These are phyloP conservation scores for Candida tetrigidarum DNA, from an alignment of 1,139 yeast species.

Conservation along the genomic window DNA sequence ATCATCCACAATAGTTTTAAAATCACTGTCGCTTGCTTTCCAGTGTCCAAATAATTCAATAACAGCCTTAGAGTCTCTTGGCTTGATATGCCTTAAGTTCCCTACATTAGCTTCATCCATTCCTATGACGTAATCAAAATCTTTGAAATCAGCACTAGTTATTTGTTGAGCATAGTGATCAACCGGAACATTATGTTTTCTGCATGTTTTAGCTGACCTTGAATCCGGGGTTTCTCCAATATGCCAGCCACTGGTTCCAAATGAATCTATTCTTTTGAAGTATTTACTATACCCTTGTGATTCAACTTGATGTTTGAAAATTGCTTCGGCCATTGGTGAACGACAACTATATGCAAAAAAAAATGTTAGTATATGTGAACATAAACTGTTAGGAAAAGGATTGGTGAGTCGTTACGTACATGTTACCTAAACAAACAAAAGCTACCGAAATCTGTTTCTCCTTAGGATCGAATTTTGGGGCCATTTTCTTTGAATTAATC, in stretches of 20 bases:
- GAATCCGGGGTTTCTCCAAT: conserved; percentile 81
- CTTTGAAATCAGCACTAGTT: conserved; percentile 54
- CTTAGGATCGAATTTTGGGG: conserved; percentile 23
- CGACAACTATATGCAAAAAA: conserved; percentile 61
- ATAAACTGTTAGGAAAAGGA: no score
- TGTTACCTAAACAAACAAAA: conserved; percentile 91
- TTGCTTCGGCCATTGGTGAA: conserved; percentile 98
- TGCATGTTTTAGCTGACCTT: conserved; percentile 72
- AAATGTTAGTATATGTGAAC: conserved; percentile 18
- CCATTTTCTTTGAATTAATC: no score
- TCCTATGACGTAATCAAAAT: conserved; percentile 82
- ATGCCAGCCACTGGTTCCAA: conserved; percentile 89
- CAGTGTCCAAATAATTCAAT: conserved; percentile 78
- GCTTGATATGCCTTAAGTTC: conserved; percentile 62
- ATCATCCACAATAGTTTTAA: conserved; percentile 70
- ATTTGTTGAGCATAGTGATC: conserved; percentile 80
- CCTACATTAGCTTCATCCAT: conserved; percentile 78
- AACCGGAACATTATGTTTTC: conserved; percentile 73
- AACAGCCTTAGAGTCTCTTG: conserved; percentile 53
- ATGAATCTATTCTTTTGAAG: conserved; percentile 72
- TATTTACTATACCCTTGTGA: conserved; percentile 42
- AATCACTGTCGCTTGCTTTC: conserved; percentile 53
- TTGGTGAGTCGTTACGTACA: conserved; percentile 46
- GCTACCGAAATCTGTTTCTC: conserved; percentile 63
- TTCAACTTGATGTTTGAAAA: conserved; percentile 69